These are phyloP conservation scores for Peribolospora baueri DNA, from an alignment of 768 basidiomycete genomes.

Conservation along the genomic window DNA sequence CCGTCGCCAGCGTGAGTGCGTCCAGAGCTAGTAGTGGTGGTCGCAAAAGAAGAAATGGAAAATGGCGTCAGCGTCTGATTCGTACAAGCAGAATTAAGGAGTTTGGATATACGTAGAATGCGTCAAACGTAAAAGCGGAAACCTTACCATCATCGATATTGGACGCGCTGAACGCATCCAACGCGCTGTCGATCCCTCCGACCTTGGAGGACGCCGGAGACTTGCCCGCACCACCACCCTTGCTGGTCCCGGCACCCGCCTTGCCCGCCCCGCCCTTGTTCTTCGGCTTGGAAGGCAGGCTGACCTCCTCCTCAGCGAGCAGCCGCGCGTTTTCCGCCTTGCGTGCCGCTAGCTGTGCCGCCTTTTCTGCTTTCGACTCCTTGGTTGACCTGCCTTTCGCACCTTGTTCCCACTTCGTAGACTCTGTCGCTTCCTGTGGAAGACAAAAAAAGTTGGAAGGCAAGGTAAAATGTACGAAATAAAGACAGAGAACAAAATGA, in stretches of 20 bases:
- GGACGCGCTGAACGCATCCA: slow-evolving; percentile 15
- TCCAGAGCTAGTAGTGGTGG: slow-evolving; percentile 16
- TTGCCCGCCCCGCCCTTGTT: slow-evolving; percentile 17
- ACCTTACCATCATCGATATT: slow-evolving; percentile 15
- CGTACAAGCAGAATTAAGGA: background rate
- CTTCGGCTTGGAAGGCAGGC: slow-evolving; percentile 5
- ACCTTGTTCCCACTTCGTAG: slow-evolving; percentile 11
- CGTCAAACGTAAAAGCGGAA: slow-evolving; percentile 8
- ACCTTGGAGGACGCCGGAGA: slow-evolving; percentile 11
- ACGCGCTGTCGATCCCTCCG: slow-evolving; percentile 3
- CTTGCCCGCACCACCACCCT: slow-evolving; percentile 13
- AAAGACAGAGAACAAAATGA: too few species aligned
- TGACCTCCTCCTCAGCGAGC: slow-evolving; percentile 14
- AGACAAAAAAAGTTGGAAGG: too few species aligned
- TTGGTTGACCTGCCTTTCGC: slow-evolving; percentile 4
- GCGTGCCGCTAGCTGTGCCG: slow-evolving; percentile 4
- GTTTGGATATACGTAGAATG: slow-evolving; percentile 7
- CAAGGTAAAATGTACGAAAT: too few species aligned
- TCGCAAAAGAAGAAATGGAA: too few species aligned
- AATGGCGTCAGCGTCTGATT: background rate
- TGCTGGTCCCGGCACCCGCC: slow-evolving; percentile 11
- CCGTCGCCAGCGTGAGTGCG: slow-evolving; percentile 21
- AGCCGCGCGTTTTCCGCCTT: slow-evolving; percentile 12
- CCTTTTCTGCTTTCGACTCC: slow-evolving; percentile 6
- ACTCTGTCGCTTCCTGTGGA: slow-evolving; percentile 7